These are phyloP conservation scores for Aspergillus sclerotiicarbonarius DNA, from an alignment of 495 filamentous ascomycete genomes.

Conservation along the genomic window DNA sequence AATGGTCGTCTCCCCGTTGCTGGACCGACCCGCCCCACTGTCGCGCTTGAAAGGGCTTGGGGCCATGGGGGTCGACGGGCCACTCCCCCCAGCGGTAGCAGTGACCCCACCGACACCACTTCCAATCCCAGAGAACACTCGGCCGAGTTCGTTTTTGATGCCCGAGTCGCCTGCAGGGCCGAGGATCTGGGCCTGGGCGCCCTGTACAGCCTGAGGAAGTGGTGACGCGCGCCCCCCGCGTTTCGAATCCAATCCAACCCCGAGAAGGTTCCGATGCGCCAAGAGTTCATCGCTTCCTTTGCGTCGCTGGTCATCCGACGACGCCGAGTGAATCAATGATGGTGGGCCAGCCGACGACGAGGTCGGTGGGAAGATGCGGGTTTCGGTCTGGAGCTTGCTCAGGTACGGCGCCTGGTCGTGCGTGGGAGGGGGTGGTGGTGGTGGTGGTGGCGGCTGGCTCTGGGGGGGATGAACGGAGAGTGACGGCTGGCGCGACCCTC, in stretches of 20 bases:
- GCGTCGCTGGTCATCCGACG: slow-evolving; percentile 38
- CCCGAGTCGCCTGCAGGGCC: slow-evolving; percentile 75
- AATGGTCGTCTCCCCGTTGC: slow-evolving; percentile 32
- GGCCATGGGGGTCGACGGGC: slow-evolving; percentile 54
- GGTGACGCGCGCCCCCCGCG: slow-evolving; percentile 64
- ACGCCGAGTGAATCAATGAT: slow-evolving; percentile 25
- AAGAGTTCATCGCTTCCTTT: slow-evolving; percentile 60
- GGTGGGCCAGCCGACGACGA: slow-evolving; percentile 26
- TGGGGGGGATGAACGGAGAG: slow-evolving; percentile 38
- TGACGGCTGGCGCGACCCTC: slow-evolving; percentile 31
- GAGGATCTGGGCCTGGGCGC: slow-evolving; percentile 74
- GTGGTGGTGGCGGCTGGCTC: too few relatives aligned
- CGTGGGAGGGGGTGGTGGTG: slow-evolving; percentile 35
- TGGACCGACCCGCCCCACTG: slow-evolving; percentile 34
- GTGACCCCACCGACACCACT: slow-evolving; percentile 72
- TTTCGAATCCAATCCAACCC: slow-evolving; percentile 44
- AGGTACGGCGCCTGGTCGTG: slow-evolving; percentile 36
- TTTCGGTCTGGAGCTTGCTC: slow-evolving; percentile 33
- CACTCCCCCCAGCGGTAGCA: slow-evolving; percentile 51
- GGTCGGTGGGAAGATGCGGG: slow-evolving; percentile 27
- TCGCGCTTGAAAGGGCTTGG: slow-evolving; percentile 55
- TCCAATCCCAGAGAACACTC: slow-evolving; percentile 88
- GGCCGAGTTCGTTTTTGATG: slow-evolving; percentile 88
- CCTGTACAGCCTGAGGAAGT: slow-evolving; percentile 87
- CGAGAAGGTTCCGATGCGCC: slow-evolving; percentile 46